Evolutionary conservation across 345 rosid species (phyloP).

Genomic region (Brassica cretica): DNA sequence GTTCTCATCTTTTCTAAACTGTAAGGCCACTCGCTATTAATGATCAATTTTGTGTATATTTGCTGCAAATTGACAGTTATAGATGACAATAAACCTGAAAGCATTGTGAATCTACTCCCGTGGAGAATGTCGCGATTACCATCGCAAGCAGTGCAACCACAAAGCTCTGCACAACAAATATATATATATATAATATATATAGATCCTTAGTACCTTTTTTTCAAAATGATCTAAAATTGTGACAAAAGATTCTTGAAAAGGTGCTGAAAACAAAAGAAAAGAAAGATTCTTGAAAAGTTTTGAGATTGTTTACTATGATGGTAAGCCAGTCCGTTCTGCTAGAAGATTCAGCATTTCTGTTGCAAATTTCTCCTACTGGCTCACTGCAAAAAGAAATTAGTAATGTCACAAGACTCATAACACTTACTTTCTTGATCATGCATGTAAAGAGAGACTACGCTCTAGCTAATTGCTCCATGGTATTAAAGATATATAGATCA

Average conservation of each 20-base stretch:
- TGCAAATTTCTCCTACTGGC: conserved; percentile 85
- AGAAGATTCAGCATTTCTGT: conserved; percentile 76
- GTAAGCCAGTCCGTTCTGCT: conserved; percentile 88
- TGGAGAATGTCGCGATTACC: conserved; percentile 92
- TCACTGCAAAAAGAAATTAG: conserved; percentile 55
- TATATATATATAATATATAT: background rate
- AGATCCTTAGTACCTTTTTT: background rate
- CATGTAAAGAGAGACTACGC: background rate
- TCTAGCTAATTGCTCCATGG: background rate
- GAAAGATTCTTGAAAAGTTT: background rate
- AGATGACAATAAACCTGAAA: conserved; percentile 65
- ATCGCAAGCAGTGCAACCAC: conserved; percentile 77
- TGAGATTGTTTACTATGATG: conserved; percentile 57
- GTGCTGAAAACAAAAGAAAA: background rate
- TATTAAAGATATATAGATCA: background rate
- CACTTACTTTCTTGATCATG: background rate
- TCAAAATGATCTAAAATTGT: background rate
- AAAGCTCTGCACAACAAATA: conserved; percentile 62
- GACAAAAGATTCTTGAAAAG: background rate
- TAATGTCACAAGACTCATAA: background rate
- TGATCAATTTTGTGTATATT: background rate
- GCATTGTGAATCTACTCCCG: conserved; percentile 92
- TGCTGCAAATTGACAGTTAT: background rate
- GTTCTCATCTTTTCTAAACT: conserved; percentile 51
- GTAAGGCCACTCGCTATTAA: conserved; percentile 44